Evolutionary conservation across 1,284 basidiomycete genomes (phyloP).

Genomic region (Athelia psychrophila): DNA sequence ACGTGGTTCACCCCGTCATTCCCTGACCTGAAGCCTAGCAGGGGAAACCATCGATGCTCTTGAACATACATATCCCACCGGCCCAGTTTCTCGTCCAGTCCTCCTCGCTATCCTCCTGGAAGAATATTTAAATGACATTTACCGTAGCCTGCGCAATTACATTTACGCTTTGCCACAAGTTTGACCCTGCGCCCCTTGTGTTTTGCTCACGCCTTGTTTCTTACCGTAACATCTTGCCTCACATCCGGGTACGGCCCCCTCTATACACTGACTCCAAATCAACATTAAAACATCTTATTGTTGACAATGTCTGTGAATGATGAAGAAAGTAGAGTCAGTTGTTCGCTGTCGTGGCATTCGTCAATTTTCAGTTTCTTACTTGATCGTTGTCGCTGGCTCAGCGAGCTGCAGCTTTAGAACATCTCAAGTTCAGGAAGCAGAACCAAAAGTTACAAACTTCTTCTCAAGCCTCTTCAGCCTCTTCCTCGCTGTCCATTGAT

Average conservation of each 20-base stretch:
- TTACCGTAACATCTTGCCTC: slow-evolving; percentile 17
- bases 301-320: slow-evolving; percentile 34
- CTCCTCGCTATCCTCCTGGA: no score
- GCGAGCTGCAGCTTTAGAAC: slow-evolving; percentile 39
- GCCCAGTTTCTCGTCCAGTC: no score
- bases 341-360: slow-evolving; percentile 10
- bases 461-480: slow-evolving; percentile 28
- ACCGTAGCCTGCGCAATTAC: slow-evolving; percentile 6
- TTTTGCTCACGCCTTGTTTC: slow-evolving; percentile 19
- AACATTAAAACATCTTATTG: slow-evolving; percentile 10
- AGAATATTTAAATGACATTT: not conserved
- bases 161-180: slow-evolving; percentile 45
- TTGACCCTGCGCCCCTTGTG: slow-evolving; percentile 57
- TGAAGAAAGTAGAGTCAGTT: slow-evolving; percentile 39
- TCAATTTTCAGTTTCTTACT: slow-evolving; percentile 16
- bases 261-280: slow-evolving; percentile 2
- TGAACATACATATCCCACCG: no score
- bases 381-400: slow-evolving; percentile 19
- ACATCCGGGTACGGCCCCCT: not conserved
- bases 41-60: no score
- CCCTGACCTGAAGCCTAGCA: no score
- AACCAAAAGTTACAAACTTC: slow-evolving; percentile 33
- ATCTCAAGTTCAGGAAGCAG: slow-evolving; percentile 56
- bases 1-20: no score
- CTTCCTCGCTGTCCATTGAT: slow-evolving; percentile 24